A percentile compares a stretch with the other conserved stretches of the same genome.
phyloP scores from a whole-genome alignment of 352 stramenopile species.

The Pythium periplocum region DNA sequence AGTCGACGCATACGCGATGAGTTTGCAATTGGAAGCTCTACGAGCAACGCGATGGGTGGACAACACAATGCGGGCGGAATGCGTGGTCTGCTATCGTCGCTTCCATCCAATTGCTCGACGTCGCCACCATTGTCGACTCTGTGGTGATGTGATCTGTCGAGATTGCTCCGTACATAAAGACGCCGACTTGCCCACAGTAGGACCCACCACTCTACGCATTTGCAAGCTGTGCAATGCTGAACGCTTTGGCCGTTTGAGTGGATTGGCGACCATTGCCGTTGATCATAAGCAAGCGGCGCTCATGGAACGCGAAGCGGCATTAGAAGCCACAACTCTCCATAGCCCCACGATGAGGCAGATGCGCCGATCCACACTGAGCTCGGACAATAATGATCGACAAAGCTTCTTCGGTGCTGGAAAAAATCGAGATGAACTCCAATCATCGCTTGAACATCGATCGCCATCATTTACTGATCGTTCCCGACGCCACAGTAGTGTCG shows the following conservation, averaged over 20 bases:
- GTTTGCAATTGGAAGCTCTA: slow-evolving; percentile 47
- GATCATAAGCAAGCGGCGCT: slow-evolving; percentile 9
- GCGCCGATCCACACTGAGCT: too few relatives aligned
- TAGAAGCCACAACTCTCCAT: slow-evolving; percentile 10
- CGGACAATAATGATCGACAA: too few relatives aligned
- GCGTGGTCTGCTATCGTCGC: slow-evolving; percentile 51
- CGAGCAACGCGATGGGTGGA: slow-evolving; percentile 46
- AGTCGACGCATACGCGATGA: slow-evolving; percentile 59
- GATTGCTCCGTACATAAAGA: slow-evolving; percentile 73
- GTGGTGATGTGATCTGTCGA: slow-evolving; percentile 69
- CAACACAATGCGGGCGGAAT: slow-evolving; percentile 48
- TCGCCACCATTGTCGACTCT: slow-evolving; percentile 72
- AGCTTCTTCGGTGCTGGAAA: too few relatives aligned
- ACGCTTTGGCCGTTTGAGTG: slow-evolving; percentile 17
- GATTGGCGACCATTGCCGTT: slow-evolving; percentile 16
- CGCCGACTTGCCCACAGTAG: slow-evolving; percentile 56
- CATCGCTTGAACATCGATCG: too few relatives aligned
- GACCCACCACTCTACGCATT: slow-evolving; percentile 57
- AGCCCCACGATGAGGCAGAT: slow-evolving; percentile 1
- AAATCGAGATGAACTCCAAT: too few relatives aligned
- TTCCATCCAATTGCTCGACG: slow-evolving; percentile 66
- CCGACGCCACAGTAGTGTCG: slow-evolving; percentile 4
- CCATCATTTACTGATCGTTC: too few relatives aligned
- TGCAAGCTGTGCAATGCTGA: slow-evolving; percentile 50
- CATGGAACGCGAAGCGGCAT: slow-evolving; percentile 4